Evolutionary conservation across 768 basidiomycete species (phyloP).

Genomic region (Suillus spraguei): DNA sequence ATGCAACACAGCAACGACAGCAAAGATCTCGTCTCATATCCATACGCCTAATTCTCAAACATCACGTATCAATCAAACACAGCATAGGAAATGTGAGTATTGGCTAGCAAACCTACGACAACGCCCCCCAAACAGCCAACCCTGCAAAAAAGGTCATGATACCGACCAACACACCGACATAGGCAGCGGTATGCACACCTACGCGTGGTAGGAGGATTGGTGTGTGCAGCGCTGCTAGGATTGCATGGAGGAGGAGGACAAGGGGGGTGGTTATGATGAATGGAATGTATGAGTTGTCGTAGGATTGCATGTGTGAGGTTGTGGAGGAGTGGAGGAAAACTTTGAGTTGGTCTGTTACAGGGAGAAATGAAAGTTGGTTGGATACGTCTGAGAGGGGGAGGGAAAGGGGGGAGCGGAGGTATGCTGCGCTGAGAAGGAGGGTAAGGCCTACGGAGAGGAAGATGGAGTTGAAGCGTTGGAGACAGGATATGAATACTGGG

Average conservation of each 20-base stretch:
- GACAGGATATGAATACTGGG: slow-evolving; percentile 75
- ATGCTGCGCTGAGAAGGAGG: slow-evolving; percentile 53
- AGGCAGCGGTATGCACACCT: slow-evolving; percentile 78
- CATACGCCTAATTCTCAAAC: not conserved
- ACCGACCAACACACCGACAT: slow-evolving; percentile 64
- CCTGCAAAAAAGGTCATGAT: slow-evolving; percentile 74
- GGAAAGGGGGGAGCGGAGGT: slow-evolving; percentile 57
- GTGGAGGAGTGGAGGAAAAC: not conserved
- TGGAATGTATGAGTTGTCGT: slow-evolving; percentile 33
- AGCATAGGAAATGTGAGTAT: not conserved
- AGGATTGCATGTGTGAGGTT: slow-evolving; percentile 11
- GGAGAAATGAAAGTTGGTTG: slow-evolving; percentile 9
- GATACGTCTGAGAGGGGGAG: not conserved
- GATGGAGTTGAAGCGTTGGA: slow-evolving; percentile 76
- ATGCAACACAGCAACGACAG: not conserved
- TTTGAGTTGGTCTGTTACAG: slow-evolving; percentile 17
- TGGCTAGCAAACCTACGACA: slow-evolving; percentile 40
- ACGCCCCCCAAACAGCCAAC: slow-evolving; percentile 69
- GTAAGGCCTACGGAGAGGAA: slow-evolving; percentile 69
- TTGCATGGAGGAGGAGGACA: slow-evolving; percentile 50
- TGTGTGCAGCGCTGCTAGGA: slow-evolving; percentile 66
- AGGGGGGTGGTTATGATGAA: slow-evolving; percentile 45
- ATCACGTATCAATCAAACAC: not conserved
- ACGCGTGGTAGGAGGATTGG: slow-evolving; percentile 68
- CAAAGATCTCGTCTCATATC: not conserved